Base-by-base conservation (phyloP, 768 basidiomycete genomes). In the Ephemerocybe angulata region DNA sequence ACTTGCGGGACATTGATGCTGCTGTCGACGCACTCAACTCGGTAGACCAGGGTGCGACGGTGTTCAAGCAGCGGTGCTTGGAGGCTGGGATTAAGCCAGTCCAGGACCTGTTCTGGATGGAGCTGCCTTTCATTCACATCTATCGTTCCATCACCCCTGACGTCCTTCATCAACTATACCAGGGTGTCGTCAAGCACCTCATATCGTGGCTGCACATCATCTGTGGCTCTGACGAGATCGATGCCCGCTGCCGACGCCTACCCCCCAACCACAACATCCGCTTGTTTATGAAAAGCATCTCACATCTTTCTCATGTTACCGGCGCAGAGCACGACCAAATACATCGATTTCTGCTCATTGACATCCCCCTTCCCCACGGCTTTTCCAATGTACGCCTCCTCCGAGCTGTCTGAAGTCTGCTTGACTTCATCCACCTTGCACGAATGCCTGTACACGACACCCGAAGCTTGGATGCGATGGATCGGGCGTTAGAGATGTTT, bases 131-230 rank as follows among this genome's bases (percentile, higher is more conserved):
- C 54, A 50, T 61, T 33, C 54, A 80, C 57, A 79, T 81, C 27
- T 76, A 73, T 58, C 24, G 38, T 0, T 67, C 66, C 6, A 66
- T 82, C 38, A 76, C 76, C 0, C 77, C 80, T 0, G 74, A 81
- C 57, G 55, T 79, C 24, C 69, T 82, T 1, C 79, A 82, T 55
- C 76, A 81, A 57, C 54, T 81, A 0, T 73, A 76, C 54, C 77
- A 82, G 58, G 80, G 80, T 0, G 54, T 78, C 3, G 62, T 80
- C 60, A 77, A 76, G 50, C 76, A 79, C 53, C 50, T 77, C 0
- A 61, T 76, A 1, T 47, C 50, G 0, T 81, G 77, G 78, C 53
- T 66, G 8, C 52, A 60, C 6, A 24, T 37, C 1, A 59, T 60
- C 0, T 69, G 41, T 51, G 64, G 67, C 0, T 48, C 59, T 13